Evolutionary conservation across 2,329 filamentous ascomycete genomes (phyloP).

Genomic region (Chrysoporthe puriensis): DNA sequence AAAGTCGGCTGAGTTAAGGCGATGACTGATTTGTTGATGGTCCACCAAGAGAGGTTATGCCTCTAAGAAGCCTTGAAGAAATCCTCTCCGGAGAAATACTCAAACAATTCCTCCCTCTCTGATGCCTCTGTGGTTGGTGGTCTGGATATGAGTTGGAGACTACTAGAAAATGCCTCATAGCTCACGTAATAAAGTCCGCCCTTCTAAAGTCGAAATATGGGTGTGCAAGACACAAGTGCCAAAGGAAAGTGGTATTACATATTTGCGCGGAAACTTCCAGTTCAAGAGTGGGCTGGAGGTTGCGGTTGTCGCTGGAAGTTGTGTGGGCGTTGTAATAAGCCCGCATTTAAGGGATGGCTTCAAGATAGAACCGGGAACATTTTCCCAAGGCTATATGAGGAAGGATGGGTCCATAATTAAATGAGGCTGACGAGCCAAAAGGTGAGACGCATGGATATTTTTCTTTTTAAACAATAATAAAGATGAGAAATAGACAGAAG

Average conservation of each 20-base stretch:
- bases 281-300: too few relatives aligned
- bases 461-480: too few relatives aligned
- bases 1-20: slow-evolving; percentile 20
- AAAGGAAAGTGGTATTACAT: slow-evolving; percentile 20
- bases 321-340: too few relatives aligned
- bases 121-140: too few relatives aligned
- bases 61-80: background rate
- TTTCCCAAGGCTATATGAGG: too few relatives aligned
- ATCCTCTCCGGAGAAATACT: background rate
- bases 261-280: background rate
- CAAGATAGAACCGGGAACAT: too few relatives aligned
- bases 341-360: too few relatives aligned
- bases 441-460: too few relatives aligned
- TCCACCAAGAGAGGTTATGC: slow-evolving; percentile 11
- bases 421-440: too few relatives aligned
- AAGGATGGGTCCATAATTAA: too few relatives aligned
- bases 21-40: background rate
- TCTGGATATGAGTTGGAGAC: background rate
- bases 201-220: slow-evolving; percentile 21
- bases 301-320: too few relatives aligned
- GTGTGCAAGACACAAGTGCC: slow-evolving; percentile 19
- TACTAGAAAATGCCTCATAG: slow-evolving; percentile 2
- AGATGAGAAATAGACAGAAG: too few relatives aligned
- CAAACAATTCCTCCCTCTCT: background rate
- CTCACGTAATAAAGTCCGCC: background rate